Percentiles rank a stretch among this genome's conserved stretches.
Evolutionary conservation across 306 rosid species (phyloP).

Genomic region (Vigna nakashimae): DNA sequence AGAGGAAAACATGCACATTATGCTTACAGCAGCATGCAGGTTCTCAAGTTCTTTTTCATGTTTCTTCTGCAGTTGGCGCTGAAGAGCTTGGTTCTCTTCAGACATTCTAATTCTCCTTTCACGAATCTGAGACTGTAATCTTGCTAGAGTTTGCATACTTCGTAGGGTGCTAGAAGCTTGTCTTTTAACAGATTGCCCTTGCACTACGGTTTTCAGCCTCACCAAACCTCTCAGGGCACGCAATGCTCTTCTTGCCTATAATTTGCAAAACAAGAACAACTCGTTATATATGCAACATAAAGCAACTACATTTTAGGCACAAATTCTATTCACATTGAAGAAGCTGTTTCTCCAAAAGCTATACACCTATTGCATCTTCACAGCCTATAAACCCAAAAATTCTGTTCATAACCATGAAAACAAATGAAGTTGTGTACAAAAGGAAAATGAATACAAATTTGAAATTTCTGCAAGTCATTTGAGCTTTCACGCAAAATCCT

Average conservation of each 20-base stretch:
- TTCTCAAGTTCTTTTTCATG: conserved; percentile 65
- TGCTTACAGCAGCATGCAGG: conserved; percentile 58
- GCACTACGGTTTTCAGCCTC: conserved; percentile 69
- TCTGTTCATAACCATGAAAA: background rate
- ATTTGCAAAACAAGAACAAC: conserved; percentile 33
- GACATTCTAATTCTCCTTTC: conserved; percentile 77
- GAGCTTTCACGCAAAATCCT: background rate
- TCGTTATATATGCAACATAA: background rate
- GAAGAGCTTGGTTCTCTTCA: conserved; percentile 80
- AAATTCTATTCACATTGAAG: conserved; percentile 12
- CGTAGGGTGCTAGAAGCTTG: conserved; percentile 72
- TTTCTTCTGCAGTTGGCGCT: conserved; percentile 66
- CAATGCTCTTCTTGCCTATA: conserved; percentile 81
- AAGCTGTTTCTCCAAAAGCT: conserved; percentile 12
- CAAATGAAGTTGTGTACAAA: background rate
- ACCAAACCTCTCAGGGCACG: conserved; percentile 78
- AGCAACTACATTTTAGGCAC: background rate
- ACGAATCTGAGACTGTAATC: conserved; percentile 73
- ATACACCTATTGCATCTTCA: background rate
- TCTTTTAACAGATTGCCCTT: conserved; percentile 69
- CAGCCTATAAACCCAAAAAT: background rate
- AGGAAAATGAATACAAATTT: conserved; percentile 20
- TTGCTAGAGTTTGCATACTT: conserved; percentile 85
- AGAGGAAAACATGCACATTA: conserved; percentile 5
- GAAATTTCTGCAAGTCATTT: background rate